phyloP scores from a whole-genome alignment of 495 filamentous ascomycete genomes.

The Penicillium ucsense region DNA sequence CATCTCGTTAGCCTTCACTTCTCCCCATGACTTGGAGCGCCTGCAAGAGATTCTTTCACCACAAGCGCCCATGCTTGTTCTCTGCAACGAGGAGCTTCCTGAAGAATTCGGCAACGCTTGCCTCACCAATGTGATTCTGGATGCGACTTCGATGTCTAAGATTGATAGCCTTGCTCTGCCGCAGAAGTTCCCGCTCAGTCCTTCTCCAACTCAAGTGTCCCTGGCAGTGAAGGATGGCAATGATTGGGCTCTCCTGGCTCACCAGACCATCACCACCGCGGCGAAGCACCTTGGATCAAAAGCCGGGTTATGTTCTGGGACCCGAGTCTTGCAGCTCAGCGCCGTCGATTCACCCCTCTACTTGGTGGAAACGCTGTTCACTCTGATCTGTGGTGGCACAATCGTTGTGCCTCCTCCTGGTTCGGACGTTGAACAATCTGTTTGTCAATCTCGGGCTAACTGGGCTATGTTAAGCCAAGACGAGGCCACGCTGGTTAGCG shows the following conservation, averaged over 20 bases:
- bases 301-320: background rate
- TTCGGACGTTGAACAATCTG: background rate
- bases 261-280: background rate
- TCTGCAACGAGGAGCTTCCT: background rate
- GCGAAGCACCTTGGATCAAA: background rate
- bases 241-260: slow-evolving; percentile 1
- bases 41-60: background rate
- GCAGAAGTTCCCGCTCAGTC: no score
- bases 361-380: slow-evolving; percentile 1
- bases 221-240: background rate
- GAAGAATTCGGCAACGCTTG: background rate
- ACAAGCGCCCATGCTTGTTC: background rate
- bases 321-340: slow-evolving; percentile 1
- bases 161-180: background rate
- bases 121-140: background rate
- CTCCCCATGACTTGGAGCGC: background rate
- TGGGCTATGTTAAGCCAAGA: background rate
- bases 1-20: background rate
- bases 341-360: background rate
- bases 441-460: background rate
- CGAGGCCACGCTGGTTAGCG: background rate
- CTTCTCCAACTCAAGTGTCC: background rate
- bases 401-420: background rate
- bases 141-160: background rate
- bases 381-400: background rate